Percentiles rank a stretch among this genome's conserved stretches.
Conservation (phyloP, 257 asterid genomes). For the Knoxia roxburghii region DNA sequence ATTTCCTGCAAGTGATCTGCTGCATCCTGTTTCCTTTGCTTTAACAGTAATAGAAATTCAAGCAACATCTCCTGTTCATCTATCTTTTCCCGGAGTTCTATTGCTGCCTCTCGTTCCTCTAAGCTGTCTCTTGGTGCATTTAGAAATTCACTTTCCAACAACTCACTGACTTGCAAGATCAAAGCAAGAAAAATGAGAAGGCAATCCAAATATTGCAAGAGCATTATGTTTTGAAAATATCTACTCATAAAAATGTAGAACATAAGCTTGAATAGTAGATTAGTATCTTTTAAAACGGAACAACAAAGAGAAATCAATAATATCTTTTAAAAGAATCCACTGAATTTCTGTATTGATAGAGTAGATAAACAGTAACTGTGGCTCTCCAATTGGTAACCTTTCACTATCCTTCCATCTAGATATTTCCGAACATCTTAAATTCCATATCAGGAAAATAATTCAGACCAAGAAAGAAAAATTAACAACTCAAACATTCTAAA, state of each 20-base stretch:
- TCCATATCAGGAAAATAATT: not conserved
- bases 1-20: conserved; percentile 57
- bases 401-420: conserved; percentile 5
- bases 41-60: conserved; percentile 68
- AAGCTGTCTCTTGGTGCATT: conserved; percentile 68
- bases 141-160: conserved; percentile 85
- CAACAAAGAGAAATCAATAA: not conserved
- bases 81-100: conserved; percentile 70
- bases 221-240: not conserved
- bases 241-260: not conserved
- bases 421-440: not conserved
- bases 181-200: conserved; percentile 16
- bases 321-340: not conserved
- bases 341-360: not conserved
- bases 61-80: conserved; percentile 85
- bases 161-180: conserved; percentile 44
- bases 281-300: too few relatives aligned
- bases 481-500: not conserved
- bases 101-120: conserved; percentile 80
- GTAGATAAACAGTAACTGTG: not conserved
- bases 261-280: not conserved
- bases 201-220: conserved; percentile 1
- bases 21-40: conserved; percentile 73
- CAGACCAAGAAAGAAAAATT: not conserved
- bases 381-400: not conserved